Base-by-base conservation (phyloP, 805 yeast genomes). In the Candida xyloterini region DNA sequence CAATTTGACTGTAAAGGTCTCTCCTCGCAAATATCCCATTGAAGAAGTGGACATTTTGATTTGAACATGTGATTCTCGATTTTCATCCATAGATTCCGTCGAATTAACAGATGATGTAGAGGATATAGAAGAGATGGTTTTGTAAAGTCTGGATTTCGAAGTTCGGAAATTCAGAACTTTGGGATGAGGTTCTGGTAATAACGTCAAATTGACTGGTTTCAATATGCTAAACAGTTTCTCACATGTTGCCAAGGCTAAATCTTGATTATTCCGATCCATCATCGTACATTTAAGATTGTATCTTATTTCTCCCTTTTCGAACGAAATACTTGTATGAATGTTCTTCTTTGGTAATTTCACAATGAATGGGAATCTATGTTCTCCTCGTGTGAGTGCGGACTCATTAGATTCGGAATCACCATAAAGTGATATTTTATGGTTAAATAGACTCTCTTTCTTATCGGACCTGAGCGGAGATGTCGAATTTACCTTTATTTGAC, bases 341-440 rank as follows among this genome's bases (percentile, higher is more conserved):
- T 84, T 75, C 47, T 76, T 78, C 50, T 72, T 73, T 1, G 96
- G 96, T n/a, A 89, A 69, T 50, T 78, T 81, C 30, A 89, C 84
- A 33, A 83, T 76, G 56, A 89, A 90, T 15, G 95, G 95, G 57
- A 90, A 89, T 25, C 86, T 65, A 61, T 89, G 96, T 55, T 85
- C 91, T 29, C 96, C 96, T 53, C 79, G 78, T 14, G 78, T 74
- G n/a, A 84, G 58, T n/a, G 56, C 57, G 15, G 32, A 38, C 50
- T 50, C 53, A 33, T 44, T 42, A 21, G 39, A 44, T 5, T 43
- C 44, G 8, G 55, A 41, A 15, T 55, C 62, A 1, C 89, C 89
- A 52, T 79, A 82, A 14, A 83, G 68, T 25, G 67, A 60, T 9
- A 79, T 74, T 10, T 78, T 71, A 55, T 78, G 84, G 35, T 77